phyloP scores from a whole-genome alignment of 345 rosid genomes.

The Barbarea vulgaris region DNA sequence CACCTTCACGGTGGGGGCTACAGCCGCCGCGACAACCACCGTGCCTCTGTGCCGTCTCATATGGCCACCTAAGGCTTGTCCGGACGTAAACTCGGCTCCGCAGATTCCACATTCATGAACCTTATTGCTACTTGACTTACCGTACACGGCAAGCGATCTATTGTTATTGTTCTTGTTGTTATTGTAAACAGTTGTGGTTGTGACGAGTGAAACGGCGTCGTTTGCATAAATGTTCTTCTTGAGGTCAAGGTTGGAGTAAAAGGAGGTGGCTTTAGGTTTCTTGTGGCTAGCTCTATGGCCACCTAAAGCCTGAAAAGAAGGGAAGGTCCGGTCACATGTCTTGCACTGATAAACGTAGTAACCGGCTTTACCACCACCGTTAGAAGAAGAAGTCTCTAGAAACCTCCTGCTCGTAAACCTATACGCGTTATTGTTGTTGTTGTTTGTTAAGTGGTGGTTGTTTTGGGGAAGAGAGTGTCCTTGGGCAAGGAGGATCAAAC shows the following conservation, averaged over 20 bases:
- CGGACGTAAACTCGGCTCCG: conserved; percentile 85
- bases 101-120: conserved; percentile 90
- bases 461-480: conserved; percentile 46
- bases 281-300: conserved; percentile 98
- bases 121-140: conserved; percentile 45
- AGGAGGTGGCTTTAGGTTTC: conserved; percentile 60
- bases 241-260: conserved; percentile 29
- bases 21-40: neutral
- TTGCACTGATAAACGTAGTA: conserved; percentile 83
- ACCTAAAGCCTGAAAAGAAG: conserved; percentile 95
- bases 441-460: conserved; percentile 19
- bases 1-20: conserved; percentile 22
- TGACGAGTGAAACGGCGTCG: conserved; percentile 57
- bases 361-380: conserved; percentile 58
- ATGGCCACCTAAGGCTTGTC: conserved; percentile 98
- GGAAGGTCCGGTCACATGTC: conserved; percentile 79
- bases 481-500: conserved; percentile 84
- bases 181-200: conserved; percentile 48
- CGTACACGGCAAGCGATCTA: conserved; percentile 26
- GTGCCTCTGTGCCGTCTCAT: conserved; percentile 88
- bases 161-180: conserved; percentile 35
- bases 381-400: conserved; percentile 55
- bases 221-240: conserved; percentile 46
- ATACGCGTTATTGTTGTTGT: conserved; percentile 16
- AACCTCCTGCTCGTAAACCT: conserved; percentile 69